Base-by-base conservation (phyloP, 2,329 filamentous ascomycete species). In the Alternaria conjuncta region DNA sequence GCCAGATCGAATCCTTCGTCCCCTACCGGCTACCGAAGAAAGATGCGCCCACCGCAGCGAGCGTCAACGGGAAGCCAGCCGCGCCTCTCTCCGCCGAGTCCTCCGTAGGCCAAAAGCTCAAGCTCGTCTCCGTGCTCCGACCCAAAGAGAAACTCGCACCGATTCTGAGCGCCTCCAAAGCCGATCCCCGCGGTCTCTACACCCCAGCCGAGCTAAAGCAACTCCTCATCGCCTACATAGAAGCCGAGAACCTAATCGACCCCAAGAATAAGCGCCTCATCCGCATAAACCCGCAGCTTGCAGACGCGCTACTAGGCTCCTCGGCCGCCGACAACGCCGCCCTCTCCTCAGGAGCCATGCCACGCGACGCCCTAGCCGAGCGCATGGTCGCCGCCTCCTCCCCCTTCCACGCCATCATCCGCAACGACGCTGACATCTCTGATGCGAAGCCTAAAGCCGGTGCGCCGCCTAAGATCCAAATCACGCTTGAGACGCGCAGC, bases 11-110 rank as follows among this genome's bases (percentile, higher is more conserved):
- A 41, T 77, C 82, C 21, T 92, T 91, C 76, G 83, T 84, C 23
- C 88, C 89, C 4, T 91, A 92, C 76, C 83, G 83, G 43, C 79
- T 91, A 12, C 87, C 89, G 2, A 87, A 86, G 72, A 88, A 87
- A 67, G 86, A 86, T 50, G 76, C 78, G 18, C 69, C 67, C 44
- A 66, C 57, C 57, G 55, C 73, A 25, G 57, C 74, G 18, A 67
- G 65, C 25, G 69, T 80, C 13, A 75, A 80, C 21, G 83, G 84
- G 13, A 78, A 80, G 45, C 80, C 78, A 18, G 81, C 81, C 23
- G 76, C 81, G 5, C 79, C 79, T 7, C 73, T 80, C 18, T 75
- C 77, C 44, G 71, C 78, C 45, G 79, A 82, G 51, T 75, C 79
- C 7, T 80, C 82, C 1, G 71, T 85, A 3, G 83, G 83, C 30